Conservation (phyloP, 148 eudicot genomes). For the Vaccinium macrocarpon region DNA sequence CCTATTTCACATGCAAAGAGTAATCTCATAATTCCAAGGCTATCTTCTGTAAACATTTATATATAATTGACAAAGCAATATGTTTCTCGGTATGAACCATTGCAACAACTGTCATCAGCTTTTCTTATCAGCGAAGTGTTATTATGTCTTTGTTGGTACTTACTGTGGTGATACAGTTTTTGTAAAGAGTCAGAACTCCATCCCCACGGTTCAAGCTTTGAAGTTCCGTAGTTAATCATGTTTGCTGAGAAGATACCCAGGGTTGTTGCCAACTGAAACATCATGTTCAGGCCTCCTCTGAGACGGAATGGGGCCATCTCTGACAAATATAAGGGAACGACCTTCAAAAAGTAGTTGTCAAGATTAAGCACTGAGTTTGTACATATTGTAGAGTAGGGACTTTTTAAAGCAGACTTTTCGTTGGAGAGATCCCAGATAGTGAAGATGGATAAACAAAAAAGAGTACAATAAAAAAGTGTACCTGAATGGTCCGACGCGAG, state of each 20-base stretch:
- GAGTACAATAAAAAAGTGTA: constrained; percentile 12
- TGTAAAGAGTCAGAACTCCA: constrained; percentile 33
- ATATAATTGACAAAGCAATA: not conserved
- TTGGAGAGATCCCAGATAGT: not conserved
- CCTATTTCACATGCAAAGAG: constrained; percentile 34
- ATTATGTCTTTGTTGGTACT: not conserved
- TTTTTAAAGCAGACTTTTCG: not conserved
- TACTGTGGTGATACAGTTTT: not conserved
- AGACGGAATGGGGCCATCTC: constrained; percentile 88
- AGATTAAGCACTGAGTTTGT: not conserved
- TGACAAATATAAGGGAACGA: constrained; percentile 70
- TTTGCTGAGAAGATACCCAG: constrained; percentile 83
- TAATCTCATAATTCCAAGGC: not conserved
- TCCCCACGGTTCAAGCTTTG: constrained; percentile 73
- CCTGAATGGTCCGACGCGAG: constrained; percentile 99
- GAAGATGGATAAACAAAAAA: not conserved
- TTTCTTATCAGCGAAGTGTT: not conserved
- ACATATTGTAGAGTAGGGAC: not conserved
- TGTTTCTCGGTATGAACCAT: not conserved
- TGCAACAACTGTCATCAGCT: not conserved
- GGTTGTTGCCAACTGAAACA: constrained; percentile 85
- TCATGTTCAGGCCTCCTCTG: constrained; percentile 74
- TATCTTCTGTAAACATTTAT: not conserved
- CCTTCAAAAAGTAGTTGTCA: constrained; percentile 31
- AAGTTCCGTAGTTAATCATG: constrained; percentile 77